A percentile compares a stretch with the other conserved stretches of the same genome.
phyloP scores from a whole-genome alignment of 2,329 filamentous ascomycete species.

The Fusarium tjaetaba region DNA sequence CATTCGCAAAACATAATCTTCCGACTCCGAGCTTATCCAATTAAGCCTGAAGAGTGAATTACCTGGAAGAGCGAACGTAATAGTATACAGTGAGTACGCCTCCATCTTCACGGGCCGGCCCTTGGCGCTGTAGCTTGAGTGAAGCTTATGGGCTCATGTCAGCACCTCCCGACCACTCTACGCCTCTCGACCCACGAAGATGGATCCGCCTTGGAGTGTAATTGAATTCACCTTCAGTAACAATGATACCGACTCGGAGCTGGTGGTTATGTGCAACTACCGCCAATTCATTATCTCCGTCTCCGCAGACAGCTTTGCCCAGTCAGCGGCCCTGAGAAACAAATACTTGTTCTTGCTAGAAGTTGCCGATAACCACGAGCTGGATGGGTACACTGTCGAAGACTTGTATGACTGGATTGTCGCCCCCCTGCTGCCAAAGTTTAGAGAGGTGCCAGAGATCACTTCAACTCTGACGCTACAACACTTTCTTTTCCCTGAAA shows the following conservation, averaged over 20 bases:
- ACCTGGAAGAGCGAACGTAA: fast-evolving
- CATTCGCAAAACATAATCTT: not conserved
- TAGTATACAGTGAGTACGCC: no score
- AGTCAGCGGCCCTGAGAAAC: not conserved
- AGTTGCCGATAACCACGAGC: not conserved
- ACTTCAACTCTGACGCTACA: not conserved
- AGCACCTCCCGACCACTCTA: no score
- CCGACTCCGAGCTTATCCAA: not conserved
- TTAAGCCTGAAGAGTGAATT: not conserved
- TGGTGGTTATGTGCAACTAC: not conserved
- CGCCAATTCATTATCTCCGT: not conserved
- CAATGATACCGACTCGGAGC: fast-evolving
- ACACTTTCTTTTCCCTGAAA: not conserved
- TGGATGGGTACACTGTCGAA: fast-evolving
- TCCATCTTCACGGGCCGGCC: no score
- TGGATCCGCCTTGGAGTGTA: not conserved
- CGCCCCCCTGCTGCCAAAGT: not conserved
- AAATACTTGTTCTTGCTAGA: not conserved
- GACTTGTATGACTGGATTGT: not conserved
- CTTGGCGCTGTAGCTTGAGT: no score
- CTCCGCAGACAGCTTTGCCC: not conserved
- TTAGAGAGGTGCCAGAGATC: not conserved
- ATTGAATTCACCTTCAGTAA: not conserved
- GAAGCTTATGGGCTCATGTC: no score
- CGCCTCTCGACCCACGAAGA: no score